Evolutionary conservation across 352 stramenopile genomes (phyloP).

Genomic region (Pythium scleroteichum): DNA sequence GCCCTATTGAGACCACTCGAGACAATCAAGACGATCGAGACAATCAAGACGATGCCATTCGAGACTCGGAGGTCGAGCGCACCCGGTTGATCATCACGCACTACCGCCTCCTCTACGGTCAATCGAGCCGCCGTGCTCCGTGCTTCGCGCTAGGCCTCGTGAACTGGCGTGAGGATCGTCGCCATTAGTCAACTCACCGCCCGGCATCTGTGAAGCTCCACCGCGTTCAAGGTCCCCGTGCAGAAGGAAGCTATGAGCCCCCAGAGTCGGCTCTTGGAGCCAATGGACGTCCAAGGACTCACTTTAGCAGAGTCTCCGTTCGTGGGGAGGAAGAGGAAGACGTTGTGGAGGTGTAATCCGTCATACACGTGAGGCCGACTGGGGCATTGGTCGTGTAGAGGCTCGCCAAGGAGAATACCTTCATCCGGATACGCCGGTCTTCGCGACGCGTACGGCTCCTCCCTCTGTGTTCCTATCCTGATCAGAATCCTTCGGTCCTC

Average conservation of each 20-base stretch:
- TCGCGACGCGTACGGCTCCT: background rate
- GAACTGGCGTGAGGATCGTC: constrained; percentile 67
- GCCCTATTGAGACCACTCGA: too few species aligned
- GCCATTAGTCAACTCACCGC: constrained; percentile 13
- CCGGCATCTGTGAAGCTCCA: constrained; percentile 41
- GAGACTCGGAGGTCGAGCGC: background rate
- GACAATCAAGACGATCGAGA: background rate
- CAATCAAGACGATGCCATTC: background rate
- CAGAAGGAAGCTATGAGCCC: constrained; percentile 1
- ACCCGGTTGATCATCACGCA: constrained; percentile 5
- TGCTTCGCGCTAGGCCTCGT: constrained; percentile 48
- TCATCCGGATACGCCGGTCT: background rate
- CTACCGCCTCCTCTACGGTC: constrained; percentile 13
- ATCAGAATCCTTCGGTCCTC: background rate
- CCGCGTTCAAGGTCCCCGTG: constrained; percentile 32
- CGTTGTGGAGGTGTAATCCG: constrained; percentile 2
- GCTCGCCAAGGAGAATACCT: background rate
- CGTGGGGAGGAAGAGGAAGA: constrained; percentile 17
- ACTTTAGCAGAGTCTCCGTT: too few species aligned
- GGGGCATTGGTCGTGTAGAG: background rate
- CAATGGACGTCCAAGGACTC: too few species aligned
- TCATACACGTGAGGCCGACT: background rate
- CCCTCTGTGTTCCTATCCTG: background rate
- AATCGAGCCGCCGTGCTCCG: background rate
- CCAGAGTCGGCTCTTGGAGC: background rate